Evolutionary conservation across 139 green algal genomes (phyloP).

Genomic region (Auxenochlorella pyrenoidosa): DNA sequence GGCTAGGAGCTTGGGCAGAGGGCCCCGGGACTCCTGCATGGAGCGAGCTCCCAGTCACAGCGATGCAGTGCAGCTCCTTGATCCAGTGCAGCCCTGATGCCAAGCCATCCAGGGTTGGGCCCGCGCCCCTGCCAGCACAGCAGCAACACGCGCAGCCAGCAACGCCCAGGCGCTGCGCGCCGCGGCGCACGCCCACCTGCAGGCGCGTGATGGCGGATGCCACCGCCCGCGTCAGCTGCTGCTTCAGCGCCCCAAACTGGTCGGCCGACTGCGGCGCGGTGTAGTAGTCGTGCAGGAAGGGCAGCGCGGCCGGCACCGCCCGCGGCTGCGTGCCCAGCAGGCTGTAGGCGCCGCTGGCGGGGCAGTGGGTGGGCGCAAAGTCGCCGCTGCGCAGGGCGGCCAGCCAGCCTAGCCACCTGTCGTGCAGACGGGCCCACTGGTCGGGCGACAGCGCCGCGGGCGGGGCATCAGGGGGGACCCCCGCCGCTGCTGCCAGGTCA

Average conservation of each 20-base stretch:
- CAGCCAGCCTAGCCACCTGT: constrained; percentile 69
- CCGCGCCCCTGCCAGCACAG: not conserved
- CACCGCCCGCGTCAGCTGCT: constrained; percentile 52
- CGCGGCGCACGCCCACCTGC: not conserved
- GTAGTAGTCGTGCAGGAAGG: constrained; percentile 70
- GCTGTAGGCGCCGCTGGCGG: constrained; percentile 46
- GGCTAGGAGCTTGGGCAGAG: too few species aligned
- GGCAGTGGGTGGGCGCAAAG: constrained; percentile 48
- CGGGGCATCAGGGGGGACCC: not conserved
- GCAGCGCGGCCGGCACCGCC: constrained; percentile 46
- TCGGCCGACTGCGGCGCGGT: constrained; percentile 54
- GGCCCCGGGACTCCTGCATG: too few species aligned
- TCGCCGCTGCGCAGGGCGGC: constrained; percentile 33
- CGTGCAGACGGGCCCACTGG: constrained; percentile 60
- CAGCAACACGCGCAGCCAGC: too few species aligned
- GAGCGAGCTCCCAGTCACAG: too few species aligned
- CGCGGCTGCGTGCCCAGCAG: constrained; percentile 55
- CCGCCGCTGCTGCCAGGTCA: constrained; percentile 64
- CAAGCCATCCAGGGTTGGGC: not conserved
- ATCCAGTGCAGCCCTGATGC: too few species aligned
- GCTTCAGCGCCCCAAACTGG: constrained; percentile 51
- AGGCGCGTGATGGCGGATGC: constrained; percentile 55
- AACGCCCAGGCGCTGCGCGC: too few species aligned
- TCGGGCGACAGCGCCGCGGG: constrained; percentile 35
- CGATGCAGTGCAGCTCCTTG: too few species aligned